Conservation (phyloP, 768 basidiomycete genomes). For the Steccherinum ochraceum region DNA sequence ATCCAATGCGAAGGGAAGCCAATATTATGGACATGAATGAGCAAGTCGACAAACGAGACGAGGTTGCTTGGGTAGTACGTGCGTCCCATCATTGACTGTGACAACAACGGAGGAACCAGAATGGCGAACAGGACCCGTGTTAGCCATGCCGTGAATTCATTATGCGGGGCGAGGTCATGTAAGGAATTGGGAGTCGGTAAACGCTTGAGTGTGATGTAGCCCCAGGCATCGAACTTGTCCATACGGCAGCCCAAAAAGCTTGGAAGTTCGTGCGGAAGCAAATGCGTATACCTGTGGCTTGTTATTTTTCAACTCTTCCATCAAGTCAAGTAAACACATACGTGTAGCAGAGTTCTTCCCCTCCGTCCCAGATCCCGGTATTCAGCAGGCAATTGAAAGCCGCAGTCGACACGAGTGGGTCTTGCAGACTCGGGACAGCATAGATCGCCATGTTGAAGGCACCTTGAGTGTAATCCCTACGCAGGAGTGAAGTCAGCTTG, state of each 20-base stretch:
- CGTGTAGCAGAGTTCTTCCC: neutral
- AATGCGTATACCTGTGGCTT: neutral
- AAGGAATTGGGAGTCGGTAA: slow-evolving; percentile 4
- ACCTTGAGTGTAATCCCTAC: slow-evolving; percentile 22
- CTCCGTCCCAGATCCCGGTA: too few species aligned
- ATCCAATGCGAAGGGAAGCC: slow-evolving; percentile 34
- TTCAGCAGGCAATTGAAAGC: neutral
- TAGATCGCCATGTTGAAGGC: neutral
- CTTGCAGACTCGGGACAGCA: neutral
- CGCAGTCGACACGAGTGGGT: neutral
- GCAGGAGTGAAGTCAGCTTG: too few species aligned
- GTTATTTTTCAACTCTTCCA: too few species aligned
- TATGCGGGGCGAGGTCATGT: slow-evolving; percentile 17
- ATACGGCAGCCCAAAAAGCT: neutral
- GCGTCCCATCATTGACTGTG: neutral
- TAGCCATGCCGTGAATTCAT: slow-evolving; percentile 28
- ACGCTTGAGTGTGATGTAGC: neutral
- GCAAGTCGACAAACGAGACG: slow-evolving; percentile 25
- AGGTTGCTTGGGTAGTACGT: slow-evolving; percentile 26
- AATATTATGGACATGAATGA: slow-evolving; percentile 26
- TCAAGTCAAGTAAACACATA: too few species aligned
- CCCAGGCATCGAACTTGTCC: neutral
- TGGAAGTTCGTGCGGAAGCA: neutral
- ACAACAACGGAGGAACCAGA: slow-evolving; percentile 20
- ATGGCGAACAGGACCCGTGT: slow-evolving; percentile 26